A percentile compares a stretch with the other conserved stretches of the same genome.
phyloP scores from a whole-genome alignment of 2,329 filamentous ascomycete genomes.

The Penicillium oxalicum region DNA sequence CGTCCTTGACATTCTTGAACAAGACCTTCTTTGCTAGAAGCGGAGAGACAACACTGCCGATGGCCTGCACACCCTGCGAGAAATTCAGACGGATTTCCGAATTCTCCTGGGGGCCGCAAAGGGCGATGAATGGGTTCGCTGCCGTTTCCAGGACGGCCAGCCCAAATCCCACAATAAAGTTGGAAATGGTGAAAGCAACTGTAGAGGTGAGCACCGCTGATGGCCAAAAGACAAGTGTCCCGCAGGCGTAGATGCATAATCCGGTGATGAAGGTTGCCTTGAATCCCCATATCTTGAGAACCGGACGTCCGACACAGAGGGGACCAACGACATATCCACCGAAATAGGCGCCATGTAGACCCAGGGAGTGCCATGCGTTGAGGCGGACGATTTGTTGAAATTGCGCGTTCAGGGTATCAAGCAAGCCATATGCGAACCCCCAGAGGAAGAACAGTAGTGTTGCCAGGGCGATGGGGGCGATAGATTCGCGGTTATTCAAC shows the following conservation, averaged over 20 bases:
- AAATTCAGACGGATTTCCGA: conserved; percentile 56
- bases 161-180: conserved; percentile 57
- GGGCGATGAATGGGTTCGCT: conserved; percentile 57
- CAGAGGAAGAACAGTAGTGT: conserved; percentile 80
- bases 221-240: conserved; percentile 58
- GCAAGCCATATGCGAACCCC: conserved; percentile 83
- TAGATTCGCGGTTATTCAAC: conserved; percentile 51
- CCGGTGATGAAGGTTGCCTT: conserved; percentile 57
- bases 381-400: conserved; percentile 49
- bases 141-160: conserved; percentile 56
- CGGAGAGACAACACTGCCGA: conserved; percentile 55
- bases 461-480: conserved; percentile 58
- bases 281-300: conserved; percentile 57
- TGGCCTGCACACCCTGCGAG: conserved; percentile 56
- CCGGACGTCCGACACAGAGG: conserved; percentile 48
- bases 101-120: conserved; percentile 57
- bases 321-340: conserved; percentile 54
- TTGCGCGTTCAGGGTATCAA: conserved; percentile 69
- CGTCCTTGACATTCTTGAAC: conserved; percentile 46
- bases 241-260: conserved; percentile 57
- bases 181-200: conserved; percentile 55
- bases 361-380: conserved; percentile 33
- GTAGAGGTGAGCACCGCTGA: conserved; percentile 58
- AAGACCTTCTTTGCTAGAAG: conserved; percentile 55
- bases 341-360: conserved; percentile 56